Percentiles rank a stretch among this genome's conserved stretches.
phyloP scores from a whole-genome alignment of 768 basidiomycete species.

The Boletus eberwhitei region DNA sequence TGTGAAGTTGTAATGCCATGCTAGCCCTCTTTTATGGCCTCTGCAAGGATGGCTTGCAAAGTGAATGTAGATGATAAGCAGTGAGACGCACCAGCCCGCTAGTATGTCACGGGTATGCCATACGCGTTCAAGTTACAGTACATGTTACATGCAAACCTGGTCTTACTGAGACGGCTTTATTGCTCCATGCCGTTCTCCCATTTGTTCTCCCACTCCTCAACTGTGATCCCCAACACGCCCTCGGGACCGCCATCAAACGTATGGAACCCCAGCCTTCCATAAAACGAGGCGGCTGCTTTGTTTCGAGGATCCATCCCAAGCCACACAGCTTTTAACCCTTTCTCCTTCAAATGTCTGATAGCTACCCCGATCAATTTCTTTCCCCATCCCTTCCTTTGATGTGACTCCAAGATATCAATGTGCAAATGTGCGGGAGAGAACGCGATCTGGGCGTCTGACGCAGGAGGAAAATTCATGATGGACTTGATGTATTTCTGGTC shows the following conservation, averaged over 20 bases:
- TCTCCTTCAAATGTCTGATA: conserved; percentile 49
- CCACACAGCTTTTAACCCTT: conserved; percentile 54
- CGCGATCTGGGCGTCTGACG: conserved; percentile 51
- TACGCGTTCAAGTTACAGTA: not conserved
- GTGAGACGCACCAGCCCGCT: not conserved
- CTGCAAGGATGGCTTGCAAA: not conserved
- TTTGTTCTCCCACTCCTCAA: conserved; percentile 36
- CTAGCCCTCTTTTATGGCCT: not conserved
- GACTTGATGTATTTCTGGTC: conserved; percentile 33
- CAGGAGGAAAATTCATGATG: conserved; percentile 36
- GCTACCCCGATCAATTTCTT: conserved; percentile 54
- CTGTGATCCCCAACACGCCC: conserved; percentile 52
- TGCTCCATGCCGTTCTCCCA: not conserved
- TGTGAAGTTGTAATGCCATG: not conserved
- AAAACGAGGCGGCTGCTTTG: conserved; percentile 56
- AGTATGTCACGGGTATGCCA: no score
- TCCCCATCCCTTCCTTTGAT: conserved; percentile 74
- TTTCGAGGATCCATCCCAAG: conserved; percentile 68
- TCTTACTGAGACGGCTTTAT: not conserved
- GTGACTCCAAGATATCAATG: conserved; percentile 63
- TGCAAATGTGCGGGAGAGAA: conserved; percentile 77
- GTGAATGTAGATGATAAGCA: not conserved
- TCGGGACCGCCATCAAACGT: conserved; percentile 50
- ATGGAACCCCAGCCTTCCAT: conserved; percentile 59
- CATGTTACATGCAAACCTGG: not conserved